Base-by-base conservation (phyloP, 305 asterid species). In the Nicotiana rustica region DNA sequence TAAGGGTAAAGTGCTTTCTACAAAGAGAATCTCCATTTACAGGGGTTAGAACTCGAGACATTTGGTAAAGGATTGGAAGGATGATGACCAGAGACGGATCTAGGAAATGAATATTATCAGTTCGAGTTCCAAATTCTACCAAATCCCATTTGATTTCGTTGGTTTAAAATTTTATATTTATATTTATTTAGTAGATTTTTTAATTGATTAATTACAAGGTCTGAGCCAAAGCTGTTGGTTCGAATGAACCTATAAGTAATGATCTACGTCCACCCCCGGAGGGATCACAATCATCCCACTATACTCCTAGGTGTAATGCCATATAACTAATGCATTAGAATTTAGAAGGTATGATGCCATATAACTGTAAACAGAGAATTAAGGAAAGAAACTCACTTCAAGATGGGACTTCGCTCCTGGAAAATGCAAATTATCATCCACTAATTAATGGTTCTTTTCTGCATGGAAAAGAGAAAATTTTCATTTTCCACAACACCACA, bases 331-430 rank as follows among this genome's bases (percentile, higher is more conserved):
- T 60, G 66, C 14, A 60, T 8, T 60, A 19, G 14, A 60, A 49
- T 49, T 41, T 7, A 6, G 10, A 7, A 41, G 10, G 47, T 12
- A 49, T 49, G 57, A 25, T 49, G 21, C 19, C 10, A 21, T 33
- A 9, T 14, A 25, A 41, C 47, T 41, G 0, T 9, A 41, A 41
- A 41, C 47, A 2, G 47, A 41, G 47, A 41, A 25, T 25, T 25
- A 29, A 41, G 49, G 41, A 2, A 29, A 57, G 70, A 79, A 71
- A 85, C 86, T 79, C 81, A 89, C 92, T 87, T 89, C 91, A 75
- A 87, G 49, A 38, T 82, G 90, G 41, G 87, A 86, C 77, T 84
- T 87, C 82, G 85, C 57, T 35, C 82, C 86, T 67, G 85, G 35
- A 79, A 70, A 60, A 10, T 64, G 29, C 12, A 9, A 64, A 64